Evolutionary conservation across 2,329 filamentous ascomycete species (phyloP), one percentile per base, ranked within the genome.

Genomic region (Colletotrichum brevisporum): DNA sequence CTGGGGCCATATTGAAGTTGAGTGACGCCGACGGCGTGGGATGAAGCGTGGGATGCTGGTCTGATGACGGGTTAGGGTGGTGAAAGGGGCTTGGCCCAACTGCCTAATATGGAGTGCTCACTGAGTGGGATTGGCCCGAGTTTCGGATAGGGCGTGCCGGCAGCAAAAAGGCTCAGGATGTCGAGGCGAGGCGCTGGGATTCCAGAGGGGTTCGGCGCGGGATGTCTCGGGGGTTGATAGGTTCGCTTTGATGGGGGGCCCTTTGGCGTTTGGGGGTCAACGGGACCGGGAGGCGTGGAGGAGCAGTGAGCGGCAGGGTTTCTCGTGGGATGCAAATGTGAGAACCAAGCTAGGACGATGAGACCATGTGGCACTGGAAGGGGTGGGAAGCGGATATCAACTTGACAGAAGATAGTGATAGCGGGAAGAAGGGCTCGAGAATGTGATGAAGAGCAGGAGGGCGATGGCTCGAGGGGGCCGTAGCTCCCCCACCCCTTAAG

Each of bases 1-100:
- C 83, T 76, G 85, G 85, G 74, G 84, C 84, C 85, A 87, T 87
- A 59, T 72, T 78, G 57, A 69, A 62, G 43, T 39, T 71, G 69
- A 71, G 75, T 74, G 72, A 75, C 68, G 72, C 70, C 66, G 75
- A 64, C 55, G 69, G 74, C 75, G 80, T 78, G 79, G 80, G 79
- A 80, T 79, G 76, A 63, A 66, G 61, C 71, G 73, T 73, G 76
- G 75, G 75, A 76, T 76, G 75, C 70, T 67, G 59, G 58, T 55
- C 70, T 69, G 69, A 36, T 54, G 55, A 56, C 45, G 59, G 60
- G 50, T 60, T 51, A 60, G 56, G 67, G 63, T 65, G 52, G 61
- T 70, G 48, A 65, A 55, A 45, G 55, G 60, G 67, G 71, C 69
- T 71, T 69, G 67, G 60, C 53, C 58, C 36, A 67, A 72, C 62